Base-by-base conservation (phyloP, 371 early-diverging fungal genomes). In the Rhizopus stolonifer region DNA sequence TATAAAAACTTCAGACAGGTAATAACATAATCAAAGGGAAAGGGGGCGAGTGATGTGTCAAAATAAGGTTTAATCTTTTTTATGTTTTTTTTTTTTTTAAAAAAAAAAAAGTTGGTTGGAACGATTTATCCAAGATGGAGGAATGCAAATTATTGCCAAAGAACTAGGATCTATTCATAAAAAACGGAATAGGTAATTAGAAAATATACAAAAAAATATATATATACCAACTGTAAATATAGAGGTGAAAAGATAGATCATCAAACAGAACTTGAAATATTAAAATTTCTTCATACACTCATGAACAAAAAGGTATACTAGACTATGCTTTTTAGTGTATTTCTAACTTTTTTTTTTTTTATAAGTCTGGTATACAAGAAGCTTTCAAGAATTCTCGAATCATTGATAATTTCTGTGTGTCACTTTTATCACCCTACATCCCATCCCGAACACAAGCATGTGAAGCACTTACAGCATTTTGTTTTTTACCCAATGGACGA, bases 391-490 rank as follows among this genome's bases (percentile, higher is more conserved):
- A 65, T 23, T 54, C 88, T 5, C 64, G 72, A n/a, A 87, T 85
- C 46, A 85, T 91, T 26, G 77, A 82, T 40, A 79, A 79, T 15
- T 72, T 92, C 33, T 84, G 84, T 26, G 78, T 86, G 24, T 89
- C 93, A 6, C 73, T 92, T 32, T 82, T 89, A 36, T 87, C 91
- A n/a, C 87, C 88, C 2, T 87, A 84, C 58, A 77, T 89, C n/a
- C 78, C 80, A 44, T 85, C 92, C 9, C 74, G 92, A 15, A 85
- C 82, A 25, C 61, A 89, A 47, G 88, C 88, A 1, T 88, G 88
- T 14, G 93, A 91, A 60, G 80, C 90, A 7, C 64, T 92, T 25
- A 91, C 93, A 3, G 88, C 86, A 38, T 65, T 91, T 23, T 92
- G 90, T 56, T 90, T 89, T 59, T 81, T 85, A 39, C 90, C 90